These are phyloP conservation scores for Nitzschia sp. DNA, from an alignment of 108 stramenopile genomes.

Conservation along the genomic window DNA sequence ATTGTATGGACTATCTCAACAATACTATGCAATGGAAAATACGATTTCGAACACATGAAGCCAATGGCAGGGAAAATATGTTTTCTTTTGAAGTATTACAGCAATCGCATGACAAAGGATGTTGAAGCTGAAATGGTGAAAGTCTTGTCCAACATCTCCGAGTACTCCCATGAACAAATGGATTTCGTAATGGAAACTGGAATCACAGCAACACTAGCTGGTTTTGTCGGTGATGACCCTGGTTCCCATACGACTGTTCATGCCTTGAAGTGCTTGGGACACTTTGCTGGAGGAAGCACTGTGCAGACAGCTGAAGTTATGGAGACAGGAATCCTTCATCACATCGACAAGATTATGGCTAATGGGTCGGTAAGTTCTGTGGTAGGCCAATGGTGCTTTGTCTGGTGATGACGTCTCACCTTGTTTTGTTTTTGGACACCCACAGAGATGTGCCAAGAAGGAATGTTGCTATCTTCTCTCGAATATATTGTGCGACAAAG, in stretches of 20 bases:
- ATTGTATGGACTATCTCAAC: not conserved
- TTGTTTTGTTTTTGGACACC: not conserved
- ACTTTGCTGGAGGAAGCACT: not conserved
- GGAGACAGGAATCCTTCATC: not conserved
- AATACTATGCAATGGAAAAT: not conserved
- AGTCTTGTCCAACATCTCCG: not conserved
- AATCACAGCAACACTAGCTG: not conserved
- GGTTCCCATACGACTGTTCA: not conserved
- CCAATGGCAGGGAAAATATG: not conserved
- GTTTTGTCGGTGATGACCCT: not conserved
- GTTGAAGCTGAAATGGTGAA: not conserved
- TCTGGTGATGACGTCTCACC: too few relatives aligned
- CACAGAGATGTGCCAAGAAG: not conserved
- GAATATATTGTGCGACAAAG: not conserved
- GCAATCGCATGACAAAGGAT: not conserved
- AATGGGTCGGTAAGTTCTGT: not conserved
- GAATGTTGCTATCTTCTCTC: not conserved
- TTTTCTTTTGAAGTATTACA: not conserved
- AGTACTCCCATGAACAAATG: not conserved
- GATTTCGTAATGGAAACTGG: not conserved
- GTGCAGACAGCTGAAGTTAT: not conserved
- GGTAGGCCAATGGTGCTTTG: not conserved
- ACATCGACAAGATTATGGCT: not conserved
- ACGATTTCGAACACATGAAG: not conserved
- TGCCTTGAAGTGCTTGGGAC: not conserved